A percentile compares a stretch with the other conserved stretches of the same genome.
These are phyloP conservation scores for Fusarium pseudonygamai DNA, from an alignment of 2,329 filamentous ascomycete genomes.

Conservation along the genomic window DNA sequence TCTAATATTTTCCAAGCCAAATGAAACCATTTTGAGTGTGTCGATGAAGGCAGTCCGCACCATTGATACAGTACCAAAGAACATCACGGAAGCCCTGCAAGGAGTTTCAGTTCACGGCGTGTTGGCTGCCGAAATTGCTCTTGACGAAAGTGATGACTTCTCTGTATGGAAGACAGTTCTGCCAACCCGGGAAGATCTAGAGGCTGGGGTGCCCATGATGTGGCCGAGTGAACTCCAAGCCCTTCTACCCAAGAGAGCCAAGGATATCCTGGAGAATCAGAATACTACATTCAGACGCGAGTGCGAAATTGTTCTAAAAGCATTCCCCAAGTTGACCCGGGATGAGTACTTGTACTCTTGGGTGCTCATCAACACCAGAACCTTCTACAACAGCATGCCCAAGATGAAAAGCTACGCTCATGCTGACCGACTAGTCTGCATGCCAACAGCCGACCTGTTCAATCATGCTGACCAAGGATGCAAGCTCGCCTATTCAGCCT, in stretches of 20 bases:
- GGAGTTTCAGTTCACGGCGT: constrained; percentile 74
- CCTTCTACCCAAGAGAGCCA: constrained; percentile 57
- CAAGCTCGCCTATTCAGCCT: constrained; percentile 59
- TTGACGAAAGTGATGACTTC: constrained; percentile 60
- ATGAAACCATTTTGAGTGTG: constrained; percentile 71
- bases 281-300: constrained; percentile 52
- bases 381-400: constrained; percentile 66
- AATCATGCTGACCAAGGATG: constrained; percentile 65
- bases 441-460: constrained; percentile 78
- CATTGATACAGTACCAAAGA: constrained; percentile 65
- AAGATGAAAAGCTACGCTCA: constrained; percentile 54
- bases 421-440: constrained; percentile 73
- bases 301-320: constrained; percentile 49
- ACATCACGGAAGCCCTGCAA: constrained; percentile 63
- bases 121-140: constrained; percentile 73
- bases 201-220: constrained; percentile 50
- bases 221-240: constrained; percentile 58
- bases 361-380: constrained; percentile 70
- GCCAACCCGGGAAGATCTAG: constrained; percentile 70
- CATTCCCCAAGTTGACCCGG: constrained; percentile 46
- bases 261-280: constrained; percentile 64
- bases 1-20: constrained; percentile 43
- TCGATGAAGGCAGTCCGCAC: constrained; percentile 73
- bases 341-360: constrained; percentile 64
- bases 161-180: constrained; percentile 72